Percentiles rank a stretch among this genome's conserved stretches.
Evolutionary conservation across 805 yeast genomes (phyloP).

Genomic region (Candida rishiriensis): DNA sequence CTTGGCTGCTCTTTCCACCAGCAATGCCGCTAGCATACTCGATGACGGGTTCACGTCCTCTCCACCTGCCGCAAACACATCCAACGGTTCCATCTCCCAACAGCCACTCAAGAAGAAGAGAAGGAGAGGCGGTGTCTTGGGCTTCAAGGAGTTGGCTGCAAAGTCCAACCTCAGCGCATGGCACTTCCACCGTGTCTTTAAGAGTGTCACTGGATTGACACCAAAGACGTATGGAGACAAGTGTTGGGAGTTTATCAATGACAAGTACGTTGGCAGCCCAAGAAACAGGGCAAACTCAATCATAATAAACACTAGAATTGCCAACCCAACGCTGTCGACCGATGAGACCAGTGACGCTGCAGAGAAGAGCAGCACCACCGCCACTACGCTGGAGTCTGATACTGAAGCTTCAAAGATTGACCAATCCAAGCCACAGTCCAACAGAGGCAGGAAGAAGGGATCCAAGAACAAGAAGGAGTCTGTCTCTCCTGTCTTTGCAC

Average conservation of each 20-base stretch:
- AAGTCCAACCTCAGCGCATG: constrained; percentile 81
- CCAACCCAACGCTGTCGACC: constrained; percentile 28
- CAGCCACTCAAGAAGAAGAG: constrained; percentile 37
- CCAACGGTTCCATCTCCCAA: constrained; percentile 9
- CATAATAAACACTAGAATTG: constrained; percentile 28
- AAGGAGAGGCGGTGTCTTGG: constrained; percentile 74
- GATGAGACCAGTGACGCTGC: constrained; percentile 13
- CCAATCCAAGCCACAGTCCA: not conserved
- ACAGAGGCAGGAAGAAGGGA: not conserved
- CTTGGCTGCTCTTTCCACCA: constrained; percentile 52
- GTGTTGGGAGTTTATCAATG: constrained; percentile 59
- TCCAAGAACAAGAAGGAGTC: not conserved
- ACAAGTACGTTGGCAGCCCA: constrained; percentile 19
- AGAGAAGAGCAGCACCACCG: not conserved
- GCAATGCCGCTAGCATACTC: constrained; percentile 9
- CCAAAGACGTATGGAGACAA: constrained; percentile 87
- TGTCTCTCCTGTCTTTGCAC: no score
- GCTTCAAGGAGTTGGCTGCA: constrained; percentile 83
- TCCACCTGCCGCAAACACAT: not conserved
- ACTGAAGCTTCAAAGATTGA: not conserved
- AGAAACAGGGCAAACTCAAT: constrained; percentile 17
- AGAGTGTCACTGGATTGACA: constrained; percentile 79
- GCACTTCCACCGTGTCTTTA: constrained; percentile 91
- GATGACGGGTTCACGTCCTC: constrained; percentile 10
- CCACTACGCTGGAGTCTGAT: not conserved